Conservation (phyloP, 2,329 filamentous ascomycete genomes). For the Didymosphaeria variabile region DNA sequence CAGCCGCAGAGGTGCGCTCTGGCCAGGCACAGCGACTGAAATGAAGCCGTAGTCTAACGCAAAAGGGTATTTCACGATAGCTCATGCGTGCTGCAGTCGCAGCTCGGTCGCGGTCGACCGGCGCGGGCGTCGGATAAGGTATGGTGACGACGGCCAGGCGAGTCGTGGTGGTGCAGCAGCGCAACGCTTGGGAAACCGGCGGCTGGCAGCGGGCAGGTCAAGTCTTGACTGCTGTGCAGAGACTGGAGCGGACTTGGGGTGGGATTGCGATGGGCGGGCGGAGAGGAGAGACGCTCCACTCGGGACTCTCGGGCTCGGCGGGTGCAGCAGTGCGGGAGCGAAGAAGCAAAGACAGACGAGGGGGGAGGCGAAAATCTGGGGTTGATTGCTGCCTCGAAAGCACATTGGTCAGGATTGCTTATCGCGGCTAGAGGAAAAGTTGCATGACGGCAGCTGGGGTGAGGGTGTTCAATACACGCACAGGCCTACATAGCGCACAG, state of each 20-base stretch:
- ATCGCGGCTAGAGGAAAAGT: conserved; percentile 29
- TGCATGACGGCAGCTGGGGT: background rate
- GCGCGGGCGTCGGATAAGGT: background rate
- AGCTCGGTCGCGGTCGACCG: background rate
- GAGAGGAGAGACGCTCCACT: background rate
- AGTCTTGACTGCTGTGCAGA: background rate
- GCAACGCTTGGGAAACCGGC: background rate
- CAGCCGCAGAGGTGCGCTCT: conserved; percentile 20
- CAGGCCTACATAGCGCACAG: too few relatives aligned
- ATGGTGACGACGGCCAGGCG: background rate
- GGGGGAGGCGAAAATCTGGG: conserved; percentile 37
- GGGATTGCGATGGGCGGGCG: conserved; percentile 10
- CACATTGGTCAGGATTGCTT: conserved; percentile 17
- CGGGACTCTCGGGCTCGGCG: conserved; percentile 9
- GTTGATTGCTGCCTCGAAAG: too few relatives aligned
- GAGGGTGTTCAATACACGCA: background rate
- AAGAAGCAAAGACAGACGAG: conserved; percentile 34
- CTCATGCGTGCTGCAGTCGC: conserved; percentile 18
- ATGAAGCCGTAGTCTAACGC: conserved; percentile 39
- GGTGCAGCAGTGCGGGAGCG: conserved; percentile 29
- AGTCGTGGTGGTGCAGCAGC: conserved; percentile 14
- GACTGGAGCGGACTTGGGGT: background rate
- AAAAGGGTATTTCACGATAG: conserved; percentile 46
- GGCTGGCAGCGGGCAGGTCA: conserved; percentile 1
- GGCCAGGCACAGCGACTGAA: conserved; percentile 27